Base-by-base conservation (phyloP, 2,329 filamentous ascomycete genomes). In the Penicillium sp. region DNA sequence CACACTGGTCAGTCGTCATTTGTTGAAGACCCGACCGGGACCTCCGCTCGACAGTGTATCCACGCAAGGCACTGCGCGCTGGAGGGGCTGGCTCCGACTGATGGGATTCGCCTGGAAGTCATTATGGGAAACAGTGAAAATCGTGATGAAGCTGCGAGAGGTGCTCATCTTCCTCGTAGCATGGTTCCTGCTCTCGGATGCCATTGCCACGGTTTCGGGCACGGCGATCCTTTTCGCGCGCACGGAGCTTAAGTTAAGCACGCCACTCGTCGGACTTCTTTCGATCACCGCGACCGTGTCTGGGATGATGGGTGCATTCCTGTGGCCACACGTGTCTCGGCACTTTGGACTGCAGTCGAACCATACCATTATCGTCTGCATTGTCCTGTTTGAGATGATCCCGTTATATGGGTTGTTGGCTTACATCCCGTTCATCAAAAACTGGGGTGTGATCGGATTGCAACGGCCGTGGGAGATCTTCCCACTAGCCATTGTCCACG, bases 401-500 rank as follows among this genome's bases (percentile, higher is more conserved):
- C 92, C 92, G 0, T 67, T 96, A 0, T 97, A 97, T 62, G 92
- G 92, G 0, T 80, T 97, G 34, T 76, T 94, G 14, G 91, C 91
- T 2, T 96, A 93, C 65, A 80, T 96, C 8, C 90, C 91, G 0
- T 83, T 90, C 4, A 81, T 97, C 38, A 82, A 84, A 59, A 77
- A 79, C 3, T 86, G 87, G 78, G 91, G 91, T 1, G 85, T 90
- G 0, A 76, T 91, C 9, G 92, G 92, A 1, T 79, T 97, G 14
- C 91, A 96, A 72, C 86, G 92, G 71, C 86, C 89, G 3, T 95
- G 91, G 89, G 92, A 97, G 67, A 96, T 97, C 86, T 97, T 93
- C 66, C 90, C 90, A 0, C 76, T 97, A 0, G 92, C 89, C 0
- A 87, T 90, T 4, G 84, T 96, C 4, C 95, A 96, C 70, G 92